Base-by-base conservation (phyloP, 306 rosid genomes). In the Neltuma alba region DNA sequence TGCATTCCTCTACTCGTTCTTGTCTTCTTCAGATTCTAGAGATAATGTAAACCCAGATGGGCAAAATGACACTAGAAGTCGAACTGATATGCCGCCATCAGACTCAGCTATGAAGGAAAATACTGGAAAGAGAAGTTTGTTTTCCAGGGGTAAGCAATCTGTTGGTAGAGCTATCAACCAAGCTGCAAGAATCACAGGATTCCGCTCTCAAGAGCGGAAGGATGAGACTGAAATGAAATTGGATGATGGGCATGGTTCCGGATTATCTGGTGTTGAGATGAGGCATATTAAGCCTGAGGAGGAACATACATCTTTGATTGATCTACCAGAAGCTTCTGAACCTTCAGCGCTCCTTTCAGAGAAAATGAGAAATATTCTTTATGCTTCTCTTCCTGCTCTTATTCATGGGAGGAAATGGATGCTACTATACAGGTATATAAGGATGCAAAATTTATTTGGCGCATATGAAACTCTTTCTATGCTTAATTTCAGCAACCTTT, bases 371-470 rank as follows among this genome's bases (percentile, higher is more conserved):
- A 81, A 54, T 54, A 63, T 79, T 83, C 90, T 94, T 47, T 91
- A 89, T 81, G 84, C 89, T 81, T 92, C 94, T 60, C 90, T 94
- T 84, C 99, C 99, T 1, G 87, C 92, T 1, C 87, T 94, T 55
- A 86, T 94, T 74, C 99, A 92, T 52, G 99, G 97, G 84, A 89
- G 96, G 90, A 91, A 85, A 86, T 94, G 99, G 97, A 13, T 92
- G 68, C 81, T 94, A 81, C 85, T 94, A 37, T 94, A 92, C 78
- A 94, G 99, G 99, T 90, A 70, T 36, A 47, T 57, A 64, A 45
- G 36, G 66, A 82, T 73, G 44, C n/a, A 70, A 58, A 75, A 77
- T 57, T 78, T 28, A 76, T 74, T n/a, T 67, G 76, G 54, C 14
- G 7, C 64, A 54, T 25, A 36, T 27, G 3, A 6, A 48, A 36